Evolutionary conservation across 495 filamentous ascomycete species (phyloP).

Genomic region (Trichoderma reesei): DNA sequence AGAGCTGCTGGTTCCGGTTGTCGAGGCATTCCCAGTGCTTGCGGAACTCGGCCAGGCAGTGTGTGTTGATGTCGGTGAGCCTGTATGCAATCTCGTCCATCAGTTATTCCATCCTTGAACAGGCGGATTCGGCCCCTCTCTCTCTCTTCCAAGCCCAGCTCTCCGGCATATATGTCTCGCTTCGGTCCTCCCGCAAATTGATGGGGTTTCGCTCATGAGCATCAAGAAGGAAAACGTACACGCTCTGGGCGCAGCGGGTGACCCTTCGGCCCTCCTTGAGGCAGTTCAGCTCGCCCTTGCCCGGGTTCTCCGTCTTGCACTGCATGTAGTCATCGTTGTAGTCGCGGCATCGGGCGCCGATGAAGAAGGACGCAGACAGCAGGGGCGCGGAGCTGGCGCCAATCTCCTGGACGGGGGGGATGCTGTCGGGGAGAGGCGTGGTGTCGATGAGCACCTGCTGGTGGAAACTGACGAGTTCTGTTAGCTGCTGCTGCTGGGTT

Average conservation of each 20-base stretch:
- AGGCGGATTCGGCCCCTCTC: too few relatives aligned
- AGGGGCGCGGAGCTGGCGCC: slow-evolving; percentile 87
- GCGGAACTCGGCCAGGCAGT: slow-evolving; percentile 84
- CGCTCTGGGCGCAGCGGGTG: slow-evolving; percentile 88
- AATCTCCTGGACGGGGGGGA: slow-evolving; percentile 86
- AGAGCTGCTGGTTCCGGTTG: slow-evolving; percentile 92
- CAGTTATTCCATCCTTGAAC: too few relatives aligned
- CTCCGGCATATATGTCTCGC: neutral
- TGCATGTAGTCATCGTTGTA: slow-evolving; percentile 99
- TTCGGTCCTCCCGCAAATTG: neutral
- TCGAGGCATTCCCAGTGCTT: slow-evolving; percentile 92
- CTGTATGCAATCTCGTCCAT: slow-evolving; percentile 33
- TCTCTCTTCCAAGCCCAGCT: neutral
- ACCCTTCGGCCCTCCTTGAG: slow-evolving; percentile 93
- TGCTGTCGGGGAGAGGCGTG: slow-evolving; percentile 82
- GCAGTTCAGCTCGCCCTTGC: slow-evolving; percentile 86
- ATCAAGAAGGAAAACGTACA: slow-evolving; percentile 56
- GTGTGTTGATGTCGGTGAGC: slow-evolving; percentile 89
- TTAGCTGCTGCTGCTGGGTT: slow-evolving; percentile 16
- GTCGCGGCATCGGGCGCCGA: slow-evolving; percentile 83
- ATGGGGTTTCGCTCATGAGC: neutral
- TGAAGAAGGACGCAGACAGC: slow-evolving; percentile 89
- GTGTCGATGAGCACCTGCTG: slow-evolving; percentile 88
- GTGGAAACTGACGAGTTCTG: slow-evolving; percentile 63
- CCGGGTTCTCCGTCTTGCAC: slow-evolving; percentile 86